Evolutionary conservation across 176 grass and related monocot genomes (phyloP).

Genomic region (Oryza meridionalis): DNA sequence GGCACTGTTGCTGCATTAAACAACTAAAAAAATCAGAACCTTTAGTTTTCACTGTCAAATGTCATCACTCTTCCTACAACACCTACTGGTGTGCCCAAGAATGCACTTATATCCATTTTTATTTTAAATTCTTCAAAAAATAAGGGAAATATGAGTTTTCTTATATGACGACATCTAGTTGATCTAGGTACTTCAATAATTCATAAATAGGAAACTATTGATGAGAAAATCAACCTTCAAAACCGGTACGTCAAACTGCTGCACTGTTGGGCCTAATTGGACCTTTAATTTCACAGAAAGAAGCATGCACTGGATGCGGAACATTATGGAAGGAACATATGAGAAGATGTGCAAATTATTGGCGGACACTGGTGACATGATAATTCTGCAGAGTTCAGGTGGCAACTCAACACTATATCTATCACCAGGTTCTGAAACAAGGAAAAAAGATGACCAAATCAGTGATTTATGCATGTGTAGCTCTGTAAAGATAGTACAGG

Average conservation of each 20-base stretch:
- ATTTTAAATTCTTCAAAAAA: background rate
- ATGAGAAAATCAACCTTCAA: slow-evolving; percentile 54
- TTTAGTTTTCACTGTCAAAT: background rate
- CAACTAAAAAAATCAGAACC: background rate
- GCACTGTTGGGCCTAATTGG: slow-evolving; percentile 46
- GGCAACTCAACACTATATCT: slow-evolving; percentile 54
- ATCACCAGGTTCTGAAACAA: slow-evolving; percentile 37
- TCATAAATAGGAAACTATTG: slow-evolving; percentile 12
- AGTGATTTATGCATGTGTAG: background rate
- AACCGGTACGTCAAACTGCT: slow-evolving; percentile 53
- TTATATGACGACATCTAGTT: background rate
- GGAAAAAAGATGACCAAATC: slow-evolving; percentile 29
- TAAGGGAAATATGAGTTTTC: background rate
- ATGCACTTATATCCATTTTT: background rate
- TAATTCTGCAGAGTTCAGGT: slow-evolving; percentile 74
- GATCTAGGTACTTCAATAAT: background rate
- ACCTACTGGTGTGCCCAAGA: background rate
- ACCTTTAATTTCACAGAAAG: slow-evolving; percentile 67
- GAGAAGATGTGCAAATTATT: slow-evolving; percentile 53
- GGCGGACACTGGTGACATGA: slow-evolving; percentile 56
- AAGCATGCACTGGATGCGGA: slow-evolving; percentile 73
- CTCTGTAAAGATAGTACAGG: background rate
- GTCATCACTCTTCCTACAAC: background rate
- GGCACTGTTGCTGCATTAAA: slow-evolving; percentile 8
- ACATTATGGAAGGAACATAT: slow-evolving; percentile 70